phyloP scores from a whole-genome alignment of 768 basidiomycete species.

The Lactarius sanguifluus region DNA sequence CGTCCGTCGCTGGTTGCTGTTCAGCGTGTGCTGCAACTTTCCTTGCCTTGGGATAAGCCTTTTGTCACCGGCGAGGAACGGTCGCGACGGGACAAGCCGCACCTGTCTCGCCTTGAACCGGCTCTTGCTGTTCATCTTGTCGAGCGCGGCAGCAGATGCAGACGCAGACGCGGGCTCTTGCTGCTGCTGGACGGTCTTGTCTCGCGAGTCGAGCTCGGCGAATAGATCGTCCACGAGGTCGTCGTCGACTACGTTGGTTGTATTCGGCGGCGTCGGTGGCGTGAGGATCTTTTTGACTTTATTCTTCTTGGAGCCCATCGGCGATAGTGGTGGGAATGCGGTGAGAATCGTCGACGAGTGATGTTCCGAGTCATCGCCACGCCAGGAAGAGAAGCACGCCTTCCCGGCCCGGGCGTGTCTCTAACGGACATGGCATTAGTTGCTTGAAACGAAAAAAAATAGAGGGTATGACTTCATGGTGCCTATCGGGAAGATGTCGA shows the following conservation, averaged over 20 bases:
- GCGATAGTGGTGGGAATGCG: background rate
- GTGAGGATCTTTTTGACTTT: slow-evolving; percentile 52
- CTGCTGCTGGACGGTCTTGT: slow-evolving; percentile 44
- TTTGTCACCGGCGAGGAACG: slow-evolving; percentile 12
- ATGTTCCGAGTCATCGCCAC: background rate
- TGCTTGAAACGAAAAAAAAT: slow-evolving; percentile 57
- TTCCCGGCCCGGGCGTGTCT: slow-evolving; percentile 33
- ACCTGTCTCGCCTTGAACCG: slow-evolving; percentile 76
- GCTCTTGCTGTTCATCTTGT: slow-evolving; percentile 57
- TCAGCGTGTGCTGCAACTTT: slow-evolving; percentile 67
- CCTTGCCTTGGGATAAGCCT: slow-evolving; percentile 51
- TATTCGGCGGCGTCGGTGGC: slow-evolving; percentile 29
- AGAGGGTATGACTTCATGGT: slow-evolving; percentile 67
- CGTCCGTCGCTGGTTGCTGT: slow-evolving; percentile 50
- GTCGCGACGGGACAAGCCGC: slow-evolving; percentile 21
- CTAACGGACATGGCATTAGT: slow-evolving; percentile 52
- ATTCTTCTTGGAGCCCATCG: slow-evolving; percentile 57
- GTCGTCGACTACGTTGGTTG: slow-evolving; percentile 44
- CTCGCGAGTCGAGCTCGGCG: slow-evolving; percentile 68
- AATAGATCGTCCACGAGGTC: slow-evolving; percentile 74
- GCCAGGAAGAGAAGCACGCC: background rate
- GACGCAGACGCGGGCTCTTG: slow-evolving; percentile 50
- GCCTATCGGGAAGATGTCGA: slow-evolving; percentile 71
- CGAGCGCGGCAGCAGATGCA: slow-evolving; percentile 32
- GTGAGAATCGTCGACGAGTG: background rate